Base-by-base conservation (phyloP, 768 basidiomycete species). In the Favolaschia claudopus region DNA sequence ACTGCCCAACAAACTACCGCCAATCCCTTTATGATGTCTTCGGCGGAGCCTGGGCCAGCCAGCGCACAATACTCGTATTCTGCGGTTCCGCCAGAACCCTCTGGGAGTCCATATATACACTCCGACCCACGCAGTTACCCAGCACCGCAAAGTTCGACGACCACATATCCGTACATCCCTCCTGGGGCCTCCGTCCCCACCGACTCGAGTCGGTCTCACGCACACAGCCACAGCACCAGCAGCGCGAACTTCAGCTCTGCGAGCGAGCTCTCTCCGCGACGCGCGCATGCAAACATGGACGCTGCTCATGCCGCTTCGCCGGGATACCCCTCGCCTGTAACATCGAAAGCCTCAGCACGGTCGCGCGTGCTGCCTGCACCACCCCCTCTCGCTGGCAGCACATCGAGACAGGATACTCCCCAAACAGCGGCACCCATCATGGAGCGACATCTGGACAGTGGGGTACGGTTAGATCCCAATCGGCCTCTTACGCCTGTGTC, bases 371-470 rank as follows among this genome's bases (percentile, higher is more conserved):
- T 50, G 25, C 8, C 25, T 7, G 19, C 24, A 7, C 47, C 33
- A 28, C 25, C 22, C 19, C 25, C n/a, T 31, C 9, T 5, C 33
- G 56, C 50, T 62, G 42, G 24, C 31, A n/a, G 46, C 54, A 9
- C 22, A 29, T 34, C 47, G 54, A 6, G 36, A n/a, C 29, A 36
- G 38, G 4, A 1, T 12, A 32, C 24, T 37, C 13, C n/a, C 47
- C 47, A 31, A n/a, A n/a, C 36, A 20, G 40, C 40, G 47, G n/a
- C 56, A n/a, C n/a, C 36, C 5, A 17, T 55, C 17, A 43, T 55
- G 19, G 6, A 57, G 29, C 36, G 29, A 24, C 62, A 37, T 10
- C 56, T 58, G 47, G 62, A 63, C 42, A 63, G 62, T 8, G 62
- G 62, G 2, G 56, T 63, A 22, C 56, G 62, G 15, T n/a, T 62